These are phyloP conservation scores for Coemansia sp. DNA, from an alignment of 192 early-diverging fungal species.

Conservation along the genomic window DNA sequence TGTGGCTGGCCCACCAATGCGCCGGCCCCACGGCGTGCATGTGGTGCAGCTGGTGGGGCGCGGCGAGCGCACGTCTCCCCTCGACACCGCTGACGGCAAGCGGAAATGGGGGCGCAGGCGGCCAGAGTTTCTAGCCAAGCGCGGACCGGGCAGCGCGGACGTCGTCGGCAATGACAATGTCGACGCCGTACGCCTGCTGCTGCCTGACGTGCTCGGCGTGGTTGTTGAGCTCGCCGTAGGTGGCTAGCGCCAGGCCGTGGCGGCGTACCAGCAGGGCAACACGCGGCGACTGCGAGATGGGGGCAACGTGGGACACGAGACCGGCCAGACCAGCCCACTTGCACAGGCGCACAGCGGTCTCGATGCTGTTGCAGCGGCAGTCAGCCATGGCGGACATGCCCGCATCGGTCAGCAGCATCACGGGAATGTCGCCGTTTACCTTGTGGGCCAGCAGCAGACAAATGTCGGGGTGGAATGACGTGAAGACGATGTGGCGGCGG, in stretches of 20 bases:
- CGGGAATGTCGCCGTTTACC: slow-evolving; percentile 73
- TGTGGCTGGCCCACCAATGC: too few relatives aligned
- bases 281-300: slow-evolving; percentile 71
- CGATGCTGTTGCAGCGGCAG: slow-evolving; percentile 73
- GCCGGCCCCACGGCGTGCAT: too few relatives aligned
- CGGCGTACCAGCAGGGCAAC: slow-evolving; percentile 69
- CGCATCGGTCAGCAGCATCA: slow-evolving; percentile 88
- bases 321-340: slow-evolving; percentile 68
- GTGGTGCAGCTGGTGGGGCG: too few relatives aligned
- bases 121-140: slow-evolving; percentile 2
- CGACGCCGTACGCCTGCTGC: slow-evolving; percentile 77
- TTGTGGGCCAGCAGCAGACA: slow-evolving; percentile 81
- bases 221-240: slow-evolving; percentile 82
- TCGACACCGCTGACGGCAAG: too few relatives aligned
- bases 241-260: slow-evolving; percentile 66
- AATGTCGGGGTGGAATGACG: slow-evolving; percentile 88
- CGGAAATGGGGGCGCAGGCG: neutral
- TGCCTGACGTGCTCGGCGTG: slow-evolving; percentile 61
- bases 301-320: slow-evolving; percentile 69
- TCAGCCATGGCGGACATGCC: slow-evolving; percentile 73
- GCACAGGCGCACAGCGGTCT: slow-evolving; percentile 74
- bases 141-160: slow-evolving; percentile 54
- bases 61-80: too few relatives aligned
- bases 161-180: slow-evolving; percentile 79
- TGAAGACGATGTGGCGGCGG: slow-evolving; percentile 80